phyloP scores from a whole-genome alignment of 371 early-diverging fungal genomes.

The Phascolomyces articulosus region DNA sequence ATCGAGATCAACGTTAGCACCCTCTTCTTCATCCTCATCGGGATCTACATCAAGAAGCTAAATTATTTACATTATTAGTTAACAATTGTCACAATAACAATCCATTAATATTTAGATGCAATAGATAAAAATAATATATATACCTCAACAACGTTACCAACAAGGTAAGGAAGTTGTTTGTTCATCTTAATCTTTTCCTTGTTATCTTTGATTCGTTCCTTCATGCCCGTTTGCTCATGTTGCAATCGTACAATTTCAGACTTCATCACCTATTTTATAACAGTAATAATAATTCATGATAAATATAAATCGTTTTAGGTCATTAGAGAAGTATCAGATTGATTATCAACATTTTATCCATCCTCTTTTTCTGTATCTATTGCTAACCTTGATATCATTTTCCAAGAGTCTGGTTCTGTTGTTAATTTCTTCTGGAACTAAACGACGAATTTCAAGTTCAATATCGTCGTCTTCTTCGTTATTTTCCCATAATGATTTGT shows the following conservation, averaged over 20 bases:
- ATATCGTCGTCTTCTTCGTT: constrained; percentile 73
- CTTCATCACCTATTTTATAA: constrained; percentile 78
- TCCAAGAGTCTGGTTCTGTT: constrained; percentile 93
- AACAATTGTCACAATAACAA: too few species aligned
- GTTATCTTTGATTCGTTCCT: constrained; percentile 97
- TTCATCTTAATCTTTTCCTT: constrained; percentile 99
- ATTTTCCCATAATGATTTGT: constrained; percentile 69
- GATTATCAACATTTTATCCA: too few species aligned
- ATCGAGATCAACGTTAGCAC: constrained; percentile 93
- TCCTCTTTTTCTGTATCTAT: background rate
- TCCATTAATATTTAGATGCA: too few species aligned
- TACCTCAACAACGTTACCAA: constrained; percentile 99
- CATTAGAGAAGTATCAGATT: too few species aligned
- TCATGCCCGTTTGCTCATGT: constrained; percentile 90
- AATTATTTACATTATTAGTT: background rate
- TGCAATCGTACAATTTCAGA: constrained; percentile 85
- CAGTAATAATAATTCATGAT: background rate
- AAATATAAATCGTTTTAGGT: background rate
- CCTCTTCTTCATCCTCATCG: constrained; percentile 89
- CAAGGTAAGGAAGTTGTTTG: constrained; percentile 99
- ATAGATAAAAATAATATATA: background rate
- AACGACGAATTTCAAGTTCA: constrained; percentile 89
- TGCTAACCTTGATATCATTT: constrained; percentile 89
- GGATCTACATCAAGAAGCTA: constrained; percentile 94
- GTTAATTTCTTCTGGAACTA: constrained; percentile 88